Percentiles rank a stretch among this genome's conserved stretches.
Evolutionary conservation across 352 stramenopile genomes (phyloP).

Genomic region (Globisporangium polare): DNA sequence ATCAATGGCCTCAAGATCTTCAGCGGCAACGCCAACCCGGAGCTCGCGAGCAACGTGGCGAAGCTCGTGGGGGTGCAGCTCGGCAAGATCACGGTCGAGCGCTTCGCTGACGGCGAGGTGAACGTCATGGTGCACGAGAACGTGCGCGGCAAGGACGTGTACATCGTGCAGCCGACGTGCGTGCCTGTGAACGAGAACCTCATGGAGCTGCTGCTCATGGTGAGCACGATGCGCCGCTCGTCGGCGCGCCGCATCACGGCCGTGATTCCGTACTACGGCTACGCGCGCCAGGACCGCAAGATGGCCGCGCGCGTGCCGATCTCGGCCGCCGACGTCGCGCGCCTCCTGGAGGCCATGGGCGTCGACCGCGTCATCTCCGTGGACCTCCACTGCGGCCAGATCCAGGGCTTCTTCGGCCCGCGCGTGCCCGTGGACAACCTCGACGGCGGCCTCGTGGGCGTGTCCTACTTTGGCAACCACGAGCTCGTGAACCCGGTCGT

Average conservation of each 20-base stretch:
- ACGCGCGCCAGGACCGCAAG: slow-evolving; percentile 90
- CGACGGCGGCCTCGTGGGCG: slow-evolving; percentile 92
- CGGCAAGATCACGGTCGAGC: slow-evolving; percentile 96
- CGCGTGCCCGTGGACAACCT: slow-evolving; percentile 99
- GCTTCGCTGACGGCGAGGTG: slow-evolving; percentile 99
- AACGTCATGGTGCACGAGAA: slow-evolving; percentile 99
- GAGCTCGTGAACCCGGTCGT: slow-evolving; percentile 99
- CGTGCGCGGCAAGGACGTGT: slow-evolving; percentile 99
- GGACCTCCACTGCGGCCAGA: slow-evolving; percentile 86
- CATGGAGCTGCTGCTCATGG: slow-evolving; percentile 99
- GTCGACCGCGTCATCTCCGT: slow-evolving; percentile 87
- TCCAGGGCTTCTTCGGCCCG: slow-evolving; percentile 98
- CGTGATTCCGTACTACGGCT: slow-evolving; percentile 96
- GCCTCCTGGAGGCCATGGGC: slow-evolving; percentile 84
- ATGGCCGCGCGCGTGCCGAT: slow-evolving; percentile 97
- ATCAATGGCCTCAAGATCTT: slow-evolving; percentile 97
- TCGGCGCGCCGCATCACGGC: slow-evolving; percentile 98
- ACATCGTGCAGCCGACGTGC: slow-evolving; percentile 99
- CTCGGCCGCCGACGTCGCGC: slow-evolving; percentile 88
- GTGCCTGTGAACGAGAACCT: slow-evolving; percentile 99
- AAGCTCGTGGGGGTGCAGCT: slow-evolving; percentile 97
- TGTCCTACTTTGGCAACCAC: slow-evolving; percentile 94
- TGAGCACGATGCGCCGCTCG: slow-evolving; percentile 96
- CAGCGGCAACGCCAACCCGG: slow-evolving; percentile 97
- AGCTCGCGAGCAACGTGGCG: slow-evolving; percentile 96